phyloP scores from a whole-genome alignment of 2,329 filamentous ascomycete species.

The Sporothrix brunneoviolacea region DNA sequence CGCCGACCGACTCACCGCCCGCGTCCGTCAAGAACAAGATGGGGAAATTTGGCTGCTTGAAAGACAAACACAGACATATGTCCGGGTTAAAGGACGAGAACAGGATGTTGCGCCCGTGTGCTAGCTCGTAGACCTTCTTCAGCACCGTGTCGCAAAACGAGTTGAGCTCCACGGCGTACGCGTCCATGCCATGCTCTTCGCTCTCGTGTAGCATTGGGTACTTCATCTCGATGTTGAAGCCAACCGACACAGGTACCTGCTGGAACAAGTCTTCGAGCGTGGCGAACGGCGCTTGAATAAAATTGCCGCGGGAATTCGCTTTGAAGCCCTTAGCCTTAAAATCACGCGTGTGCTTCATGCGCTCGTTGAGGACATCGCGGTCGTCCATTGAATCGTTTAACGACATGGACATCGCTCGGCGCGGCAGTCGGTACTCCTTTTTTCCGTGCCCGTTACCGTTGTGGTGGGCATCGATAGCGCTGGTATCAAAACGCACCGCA shows the following conservation, averaged over 20 bases:
- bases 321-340: conserved; percentile 96
- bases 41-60: conserved; percentile 95
- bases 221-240: conserved; percentile 97
- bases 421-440: conserved; percentile 23
- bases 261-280: conserved; percentile 90
- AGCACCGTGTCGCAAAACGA: conserved; percentile 93
- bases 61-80: conserved; percentile 85
- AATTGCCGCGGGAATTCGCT: conserved; percentile 85
- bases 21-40: conserved; percentile 92
- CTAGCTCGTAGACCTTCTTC: conserved; percentile 80
- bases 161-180: conserved; percentile 91
- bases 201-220: conserved; percentile 97
- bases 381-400: conserved; percentile 25
- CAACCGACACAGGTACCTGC: conserved; percentile 71
- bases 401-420: conserved; percentile 51
- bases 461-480: conserved; percentile 18
- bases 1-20: conserved; percentile 71
- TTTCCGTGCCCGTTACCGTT: neutral
- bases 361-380: conserved; percentile 53
- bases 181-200: conserved; percentile 94
- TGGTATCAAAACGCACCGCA: conserved; percentile 12
- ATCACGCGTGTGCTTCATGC: conserved; percentile 95
- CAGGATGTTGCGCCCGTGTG: conserved; percentile 79
- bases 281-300: conserved; percentile 93
- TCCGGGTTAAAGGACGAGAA: conserved; percentile 98